Evolutionary conservation across 2,329 filamentous ascomycete species (phyloP), one percentile per base, ranked within the genome.

Genomic region (Exophiala calicioides): DNA sequence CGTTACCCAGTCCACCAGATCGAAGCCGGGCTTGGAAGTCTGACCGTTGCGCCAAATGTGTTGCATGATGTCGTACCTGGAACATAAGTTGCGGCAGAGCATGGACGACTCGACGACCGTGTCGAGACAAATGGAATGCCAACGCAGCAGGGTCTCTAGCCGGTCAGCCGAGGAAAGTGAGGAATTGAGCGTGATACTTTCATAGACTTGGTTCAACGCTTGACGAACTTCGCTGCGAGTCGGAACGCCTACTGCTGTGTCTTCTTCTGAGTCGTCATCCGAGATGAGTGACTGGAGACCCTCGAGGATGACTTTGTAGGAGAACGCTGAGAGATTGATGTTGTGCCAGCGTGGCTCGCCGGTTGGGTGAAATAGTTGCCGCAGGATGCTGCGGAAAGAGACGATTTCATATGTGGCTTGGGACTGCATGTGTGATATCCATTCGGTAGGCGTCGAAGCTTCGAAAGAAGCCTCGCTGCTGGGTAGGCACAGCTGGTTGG

Each of bases 111-210:
- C 65, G 16, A 68, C 64, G 58, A 66, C 65, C 0, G 65, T 64
- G 48, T 73, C 68, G 1, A 74, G 64, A 27, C 70, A 73, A 20
- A 73, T 66, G 1, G 69, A 65, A 36, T 73, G 71, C 70, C 71
- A 74, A 26, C 70, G 65, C 0, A 74, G 56, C 5, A 73, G 60
- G 0, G 68, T 62, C 45, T 73, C 70, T 1, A 70, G 60, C 23
- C 64, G 56, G 38, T 74, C 71, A 0, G 62, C 58, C 2, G 62
- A 56, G 2, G 64, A 64, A 20, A 70, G 61, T 30, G 65, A 63
- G 3, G 62, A 61, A 49, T 62, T 69, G 52, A 60, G 61, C 1
- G 60, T 61, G 18, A 72, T 70, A 8, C 61, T 66, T 27, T 67
- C 63, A 42, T 72, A 63, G 3, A 72, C 57, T 41, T 68, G 65